Base-by-base conservation (phyloP, 345 rosid genomes). In the Citrus cavaleriei region DNA sequence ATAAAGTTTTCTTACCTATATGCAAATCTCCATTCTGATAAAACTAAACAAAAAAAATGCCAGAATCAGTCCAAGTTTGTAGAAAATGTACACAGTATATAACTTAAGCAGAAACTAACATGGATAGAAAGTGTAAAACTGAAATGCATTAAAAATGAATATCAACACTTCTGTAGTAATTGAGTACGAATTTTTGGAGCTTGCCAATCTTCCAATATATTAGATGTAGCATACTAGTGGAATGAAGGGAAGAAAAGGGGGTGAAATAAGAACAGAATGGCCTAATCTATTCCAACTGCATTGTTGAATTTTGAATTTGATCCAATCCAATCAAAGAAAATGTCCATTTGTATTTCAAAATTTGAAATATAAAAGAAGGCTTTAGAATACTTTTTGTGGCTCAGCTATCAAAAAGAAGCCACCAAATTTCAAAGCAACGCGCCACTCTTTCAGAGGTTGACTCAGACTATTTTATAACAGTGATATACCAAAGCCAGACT, bases 1-100 rank as follows among this genome's bases (percentile, higher is more conserved):
- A 32, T 24, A 66, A 27, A 61, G 32, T 22, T 58, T 51, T 58
- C 86, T 91, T 80, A 92, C 97, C 90, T 10, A 73, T 76, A 73
- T 72, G 83, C 83, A 84, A 69, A 59, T 84, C 88, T 81, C 91
- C 91, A 86, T 85, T 82, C 77, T 86, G 87, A 77, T 82, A 85
- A 37, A 82, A 92, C 97, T 91, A 76, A 57, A 76, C 76, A 86
- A 72, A 83, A 10, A 59, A 59, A 61, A 54, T 65, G 75, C 38
- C 61, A 10, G 80, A 3, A 21, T 92, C 79, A 91, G 89, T 77
- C 67, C 67, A 71, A 42, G 61, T 72, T 75, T 49, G 42, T 25
- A 19, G 18, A 60, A 72, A 54, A 57, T 16, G 32, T 16, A 35
- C 22, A 24, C 16, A 30, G 66, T 57, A 73, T 18, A 42, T 12